Evolutionary conservation across 805 yeast genomes (phyloP).

Genomic region (Saturnispora diversa): DNA sequence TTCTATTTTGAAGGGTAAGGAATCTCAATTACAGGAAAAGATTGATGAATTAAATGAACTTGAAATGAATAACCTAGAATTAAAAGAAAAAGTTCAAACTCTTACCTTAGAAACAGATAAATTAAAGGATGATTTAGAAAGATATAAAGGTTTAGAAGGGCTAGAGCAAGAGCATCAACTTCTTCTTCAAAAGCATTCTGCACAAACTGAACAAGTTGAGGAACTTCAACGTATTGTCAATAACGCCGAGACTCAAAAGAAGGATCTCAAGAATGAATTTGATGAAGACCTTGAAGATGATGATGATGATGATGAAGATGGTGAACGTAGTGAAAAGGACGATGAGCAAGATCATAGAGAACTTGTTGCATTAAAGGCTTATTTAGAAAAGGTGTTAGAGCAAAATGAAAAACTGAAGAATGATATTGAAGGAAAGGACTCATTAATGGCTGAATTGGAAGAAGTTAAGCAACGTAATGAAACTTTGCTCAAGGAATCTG

Average conservation of each 20-base stretch:
- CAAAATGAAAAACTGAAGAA: constrained; percentile 13
- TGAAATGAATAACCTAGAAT: constrained; percentile 5
- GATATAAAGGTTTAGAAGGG: constrained; percentile 10
- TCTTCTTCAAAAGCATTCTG: constrained; percentile 1
- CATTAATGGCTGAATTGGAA: not conserved
- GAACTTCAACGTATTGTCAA: constrained; percentile 11
- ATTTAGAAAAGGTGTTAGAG: constrained; percentile 15
- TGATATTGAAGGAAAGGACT: not conserved
- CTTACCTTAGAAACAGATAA: constrained; percentile 3
- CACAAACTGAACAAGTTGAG: constrained; percentile 10
- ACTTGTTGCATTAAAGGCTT: constrained; percentile 13
- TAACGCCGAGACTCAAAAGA: constrained; percentile 12
- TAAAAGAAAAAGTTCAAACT: constrained; percentile 8
- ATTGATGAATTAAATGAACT: not conserved
- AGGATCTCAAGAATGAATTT: not conserved
- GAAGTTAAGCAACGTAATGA: constrained; percentile 4
- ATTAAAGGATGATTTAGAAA: constrained; percentile 1
- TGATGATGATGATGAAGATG: constrained; percentile 11
- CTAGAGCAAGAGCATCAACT: constrained; percentile 8
- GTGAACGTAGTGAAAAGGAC: constrained; percentile 12
- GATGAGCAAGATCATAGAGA: constrained; percentile 13
- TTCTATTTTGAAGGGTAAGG: constrained; percentile 5
- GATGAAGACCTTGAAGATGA: constrained; percentile 6
- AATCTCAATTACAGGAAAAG: not conserved
- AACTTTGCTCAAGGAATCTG: constrained; percentile 2